Conservation (phyloP, 345 rosid species). For the Stellera chamaejasme region DNA sequence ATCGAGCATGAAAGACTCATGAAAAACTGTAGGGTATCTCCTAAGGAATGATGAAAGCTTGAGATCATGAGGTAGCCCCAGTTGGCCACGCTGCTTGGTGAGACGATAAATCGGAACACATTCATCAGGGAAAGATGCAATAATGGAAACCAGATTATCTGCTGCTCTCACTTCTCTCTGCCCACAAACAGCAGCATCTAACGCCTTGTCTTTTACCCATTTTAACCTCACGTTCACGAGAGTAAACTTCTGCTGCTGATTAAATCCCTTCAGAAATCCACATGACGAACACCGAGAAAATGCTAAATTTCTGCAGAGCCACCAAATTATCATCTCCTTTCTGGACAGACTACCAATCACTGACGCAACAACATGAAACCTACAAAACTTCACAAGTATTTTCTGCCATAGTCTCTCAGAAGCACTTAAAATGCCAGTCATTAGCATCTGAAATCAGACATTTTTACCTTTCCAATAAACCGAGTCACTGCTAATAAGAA, state of each 20-base stretch:
- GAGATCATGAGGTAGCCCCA: slow-evolving; percentile 49
- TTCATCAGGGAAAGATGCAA: slow-evolving; percentile 27
- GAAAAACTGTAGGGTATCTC: slow-evolving; percentile 61
- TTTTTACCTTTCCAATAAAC: too few relatives aligned
- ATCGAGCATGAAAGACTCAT: slow-evolving; percentile 38
- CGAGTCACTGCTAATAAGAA: too few relatives aligned
- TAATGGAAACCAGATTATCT: slow-evolving; percentile 43
- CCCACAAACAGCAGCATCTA: slow-evolving; percentile 49
- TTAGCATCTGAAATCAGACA: too few relatives aligned
- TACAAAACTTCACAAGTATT: too few relatives aligned
- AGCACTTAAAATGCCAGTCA: too few relatives aligned
- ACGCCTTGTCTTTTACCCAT: slow-evolving; percentile 73
- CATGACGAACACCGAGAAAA: slow-evolving; percentile 12
- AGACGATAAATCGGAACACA: slow-evolving; percentile 48
- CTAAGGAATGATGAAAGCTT: slow-evolving; percentile 60
- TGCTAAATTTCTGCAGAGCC: slow-evolving; percentile 9
- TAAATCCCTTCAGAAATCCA: slow-evolving; percentile 28
- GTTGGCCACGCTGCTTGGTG: slow-evolving; percentile 46
- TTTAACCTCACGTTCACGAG: slow-evolving; percentile 72
- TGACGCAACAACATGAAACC: background rate
- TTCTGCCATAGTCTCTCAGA: too few relatives aligned
- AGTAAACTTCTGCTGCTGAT: slow-evolving; percentile 40
- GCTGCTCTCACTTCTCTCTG: slow-evolving; percentile 61
- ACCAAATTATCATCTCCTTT: slow-evolving; percentile 27
- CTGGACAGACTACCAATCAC: background rate